Evolutionary conservation across 2,329 filamentous ascomycete species (phyloP).

Genomic region (Emergomyces orientalis): DNA sequence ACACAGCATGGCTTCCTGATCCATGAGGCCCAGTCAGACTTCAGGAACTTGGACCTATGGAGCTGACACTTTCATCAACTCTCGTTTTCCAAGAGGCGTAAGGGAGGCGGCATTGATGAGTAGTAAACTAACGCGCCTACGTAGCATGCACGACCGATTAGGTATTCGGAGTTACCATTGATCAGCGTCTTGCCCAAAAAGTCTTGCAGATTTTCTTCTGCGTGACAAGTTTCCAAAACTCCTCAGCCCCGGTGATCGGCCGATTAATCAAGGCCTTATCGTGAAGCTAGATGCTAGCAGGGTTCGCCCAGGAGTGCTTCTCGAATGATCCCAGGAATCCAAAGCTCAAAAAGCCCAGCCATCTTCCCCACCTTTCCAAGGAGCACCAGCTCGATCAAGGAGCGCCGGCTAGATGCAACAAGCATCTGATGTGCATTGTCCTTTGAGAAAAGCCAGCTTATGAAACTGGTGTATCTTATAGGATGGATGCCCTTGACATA

Average conservation of each 20-base stretch:
- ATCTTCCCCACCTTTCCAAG: neutral
- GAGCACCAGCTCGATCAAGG: neutral
- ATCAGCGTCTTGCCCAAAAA: neutral
- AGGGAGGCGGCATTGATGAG: neutral
- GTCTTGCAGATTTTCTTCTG: neutral
- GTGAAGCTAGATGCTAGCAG: neutral
- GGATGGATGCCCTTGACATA: neutral
- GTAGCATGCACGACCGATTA: neutral
- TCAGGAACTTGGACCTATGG: neutral
- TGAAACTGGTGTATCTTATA: neutral
- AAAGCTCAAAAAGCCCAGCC: neutral
- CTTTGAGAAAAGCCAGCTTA: neutral
- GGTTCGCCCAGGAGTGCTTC: neutral
- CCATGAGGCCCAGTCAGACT: neutral
- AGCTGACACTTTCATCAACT: neutral
- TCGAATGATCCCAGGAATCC: neutral
- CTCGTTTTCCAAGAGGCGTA: neutral
- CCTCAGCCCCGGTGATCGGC: neutral
- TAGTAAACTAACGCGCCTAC: neutral
- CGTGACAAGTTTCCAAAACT: neutral
- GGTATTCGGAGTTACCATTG: neutral
- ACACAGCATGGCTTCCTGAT: neutral
- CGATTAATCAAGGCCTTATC: slow-evolving; percentile 4
- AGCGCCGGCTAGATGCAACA: neutral
- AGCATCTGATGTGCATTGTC: neutral